These are phyloP conservation scores for Melastoma candidum DNA, from an alignment of 441 rosid species.

Conservation along the genomic window DNA sequence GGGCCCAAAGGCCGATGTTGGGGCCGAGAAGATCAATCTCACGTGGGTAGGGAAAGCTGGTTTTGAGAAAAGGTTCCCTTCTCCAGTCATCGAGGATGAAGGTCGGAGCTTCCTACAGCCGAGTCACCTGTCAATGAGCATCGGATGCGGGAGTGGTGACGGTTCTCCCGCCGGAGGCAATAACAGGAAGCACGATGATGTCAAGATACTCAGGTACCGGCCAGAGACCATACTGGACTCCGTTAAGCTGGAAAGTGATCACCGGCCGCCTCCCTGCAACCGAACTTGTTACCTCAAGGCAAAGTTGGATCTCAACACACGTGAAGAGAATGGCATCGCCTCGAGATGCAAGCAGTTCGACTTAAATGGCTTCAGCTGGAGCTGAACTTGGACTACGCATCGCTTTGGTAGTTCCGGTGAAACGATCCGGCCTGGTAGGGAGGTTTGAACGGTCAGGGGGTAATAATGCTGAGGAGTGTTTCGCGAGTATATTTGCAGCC, in stretches of 20 bases:
- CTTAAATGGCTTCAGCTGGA: slow-evolving; percentile 89
- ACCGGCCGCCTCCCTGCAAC: slow-evolving; percentile 17
- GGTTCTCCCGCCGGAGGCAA: slow-evolving; percentile 36
- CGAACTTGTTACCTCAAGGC: slow-evolving; percentile 32
- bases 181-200: slow-evolving; percentile 24
- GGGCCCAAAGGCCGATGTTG: slow-evolving; percentile 43
- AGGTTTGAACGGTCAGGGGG: too few species aligned
- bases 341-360: slow-evolving; percentile 60
- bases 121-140: slow-evolving; percentile 52
- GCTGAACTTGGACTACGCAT: slow-evolving; percentile 22
- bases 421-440: too few species aligned
- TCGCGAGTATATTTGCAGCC: too few species aligned
- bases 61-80: slow-evolving; percentile 30
- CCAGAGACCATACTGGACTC: slow-evolving; percentile 24
- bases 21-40: slow-evolving; percentile 36
- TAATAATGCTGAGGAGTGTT: too few species aligned
- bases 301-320: slow-evolving; percentile 72
- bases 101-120: slow-evolving; percentile 40
- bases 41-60: slow-evolving; percentile 36
- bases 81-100: slow-evolving; percentile 30
- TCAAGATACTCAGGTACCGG: slow-evolving; percentile 16
- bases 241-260: slow-evolving; percentile 22
- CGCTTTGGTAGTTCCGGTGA: too few species aligned
- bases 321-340: slow-evolving; percentile 44
- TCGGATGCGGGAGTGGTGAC: slow-evolving; percentile 35